These are phyloP conservation scores for Harringtonia lauricola DNA, from an alignment of 2,329 filamentous ascomycete species.

Conservation along the genomic window DNA sequence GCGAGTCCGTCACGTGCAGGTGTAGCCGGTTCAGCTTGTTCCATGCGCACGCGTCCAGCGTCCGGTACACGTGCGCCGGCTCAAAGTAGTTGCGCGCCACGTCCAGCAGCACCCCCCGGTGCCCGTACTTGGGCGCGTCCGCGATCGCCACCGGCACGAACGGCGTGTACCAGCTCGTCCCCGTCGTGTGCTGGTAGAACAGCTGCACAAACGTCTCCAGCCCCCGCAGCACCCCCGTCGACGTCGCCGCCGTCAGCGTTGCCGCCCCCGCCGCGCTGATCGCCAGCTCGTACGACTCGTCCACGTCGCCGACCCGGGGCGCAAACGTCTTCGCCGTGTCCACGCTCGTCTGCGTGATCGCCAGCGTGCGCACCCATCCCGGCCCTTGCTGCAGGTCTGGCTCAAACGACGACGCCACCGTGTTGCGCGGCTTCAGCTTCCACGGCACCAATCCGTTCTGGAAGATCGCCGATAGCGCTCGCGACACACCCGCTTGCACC, in stretches of 20 bases:
- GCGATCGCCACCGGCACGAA: slow-evolving; percentile 58
- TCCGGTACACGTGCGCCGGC: slow-evolving; percentile 56
- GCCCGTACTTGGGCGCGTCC: slow-evolving; percentile 64
- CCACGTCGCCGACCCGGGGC: slow-evolving; percentile 48
- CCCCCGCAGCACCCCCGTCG: slow-evolving; percentile 59
- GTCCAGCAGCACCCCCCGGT: slow-evolving; percentile 74
- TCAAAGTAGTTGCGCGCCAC: slow-evolving; percentile 63
- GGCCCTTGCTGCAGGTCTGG: slow-evolving; percentile 34
- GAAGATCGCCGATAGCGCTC: slow-evolving; percentile 54
- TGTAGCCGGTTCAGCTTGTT: slow-evolving; percentile 79
- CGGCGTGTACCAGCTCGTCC: slow-evolving; percentile 52
- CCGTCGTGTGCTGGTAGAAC: slow-evolving; percentile 60
- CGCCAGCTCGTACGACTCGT: slow-evolving; percentile 65
- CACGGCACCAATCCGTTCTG: slow-evolving; percentile 62
- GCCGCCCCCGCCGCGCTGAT: slow-evolving; percentile 47
- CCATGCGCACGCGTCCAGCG: slow-evolving; percentile 65
- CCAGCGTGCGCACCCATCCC: slow-evolving; percentile 45
- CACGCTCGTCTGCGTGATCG: slow-evolving; percentile 46
- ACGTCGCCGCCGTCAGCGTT: slow-evolving; percentile 52
- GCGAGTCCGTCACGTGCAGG: slow-evolving; percentile 70
- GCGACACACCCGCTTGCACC: slow-evolving; percentile 44
- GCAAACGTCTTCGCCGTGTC: slow-evolving; percentile 45
- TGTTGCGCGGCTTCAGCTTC: slow-evolving; percentile 58
- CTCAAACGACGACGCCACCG: slow-evolving; percentile 50
- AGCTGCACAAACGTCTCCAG: slow-evolving; percentile 70